Base-by-base conservation (phyloP, 2,329 filamentous ascomycete species). In the Xylariaceae sp. region DNA sequence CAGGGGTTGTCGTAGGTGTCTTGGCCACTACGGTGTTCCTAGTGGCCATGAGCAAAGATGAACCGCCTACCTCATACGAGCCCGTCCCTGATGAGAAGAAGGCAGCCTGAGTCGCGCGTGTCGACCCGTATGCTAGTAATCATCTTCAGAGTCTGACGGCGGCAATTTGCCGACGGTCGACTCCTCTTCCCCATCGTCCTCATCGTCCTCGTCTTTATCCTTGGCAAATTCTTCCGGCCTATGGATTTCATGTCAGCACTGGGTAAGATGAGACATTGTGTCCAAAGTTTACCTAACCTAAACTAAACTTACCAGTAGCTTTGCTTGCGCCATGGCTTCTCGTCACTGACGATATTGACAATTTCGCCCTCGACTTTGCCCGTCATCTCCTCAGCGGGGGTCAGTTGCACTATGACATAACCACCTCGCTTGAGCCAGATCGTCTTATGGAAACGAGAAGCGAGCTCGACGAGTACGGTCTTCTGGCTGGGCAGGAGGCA, bases 351-450 rank as follows among this genome's bases (percentile, higher is more conserved):
- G 37, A 97, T 84, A 67, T 96, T 96, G 62, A 95, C 79, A 65
- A 99, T 96, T 71, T 96, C 89, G 11, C 92, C 94, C 50, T 82
- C 80, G 9, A 95, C 81, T 70, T 90, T 91, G 65, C 90, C 90
- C 44, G 87, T 85, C 50, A 85, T 83, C 31, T 84, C 83, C 39
- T 85, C 76, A 1, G 80, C 76, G 32, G 79, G 77, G 29, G 82
- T 86, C 12, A 76, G 65, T 62, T 97, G 88, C 11, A 96, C 80
- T 8, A 97, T 74, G 32, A 96, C 91, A 70, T 86, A 97, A 0
- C 90, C 89, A 32, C 91, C 88, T 19, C 90, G 85, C 72, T 88
- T 91, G 70, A 97, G 88, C 89, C 90, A 97, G 60, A 97, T 89
- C 2, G 89, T 94, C 61, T 89, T 94, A 58, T 92, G 88, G 69